Evolutionary conservation across 2,329 filamentous ascomycete species (phyloP), one percentile per base, ranked within the genome.

Genomic region (Aspergillus novoparasiticus): DNA sequence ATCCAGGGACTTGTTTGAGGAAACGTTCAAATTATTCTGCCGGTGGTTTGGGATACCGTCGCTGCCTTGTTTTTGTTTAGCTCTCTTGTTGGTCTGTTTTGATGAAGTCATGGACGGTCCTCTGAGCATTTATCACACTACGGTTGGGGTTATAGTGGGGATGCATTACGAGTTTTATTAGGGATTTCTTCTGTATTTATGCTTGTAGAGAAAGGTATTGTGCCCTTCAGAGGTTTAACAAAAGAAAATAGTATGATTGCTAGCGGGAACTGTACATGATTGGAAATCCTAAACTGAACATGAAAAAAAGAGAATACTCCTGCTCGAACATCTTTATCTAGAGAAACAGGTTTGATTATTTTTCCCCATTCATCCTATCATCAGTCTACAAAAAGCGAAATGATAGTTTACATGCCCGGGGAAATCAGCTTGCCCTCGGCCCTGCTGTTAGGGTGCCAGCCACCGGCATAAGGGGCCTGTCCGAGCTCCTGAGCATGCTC

Each of bases 391-490:
- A 26, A 30, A 34, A 36, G 46, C 28, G 32, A 36, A 61, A 61
- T 43, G 43, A 57, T 45, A 50, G 79, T 85, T 95, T 92, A 97
- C 86, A 96, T 93, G 68, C 95, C 95, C 48, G 95, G 95, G 60
- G 94, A 87, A 76, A 97, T 86, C 69, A 98, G 83, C 80, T 91
- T 89, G 71, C 94, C 95, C 82, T 94, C 87, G 76, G 88, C 87
- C 74, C 81, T 84, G 63, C 93, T 83, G 77, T 92, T 85, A 66
- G 91, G 90, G 68, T 87, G 83, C 94, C 94, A 97, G 63, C 95
- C 95, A 77, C 95, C 95, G 68, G 92, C 94, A 75, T 94, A 84
- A 51, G 92, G 85, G 41, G 55, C 58, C 73, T 88, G 80, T 41
- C 92, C 92, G 66, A 87, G 81, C 82, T 90, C 85, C 76, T 88